A percentile compares a stretch with the other conserved stretches of the same genome.
Conservation (phyloP, 2,329 filamentous ascomycete species). For the Claviceps digitariae region DNA sequence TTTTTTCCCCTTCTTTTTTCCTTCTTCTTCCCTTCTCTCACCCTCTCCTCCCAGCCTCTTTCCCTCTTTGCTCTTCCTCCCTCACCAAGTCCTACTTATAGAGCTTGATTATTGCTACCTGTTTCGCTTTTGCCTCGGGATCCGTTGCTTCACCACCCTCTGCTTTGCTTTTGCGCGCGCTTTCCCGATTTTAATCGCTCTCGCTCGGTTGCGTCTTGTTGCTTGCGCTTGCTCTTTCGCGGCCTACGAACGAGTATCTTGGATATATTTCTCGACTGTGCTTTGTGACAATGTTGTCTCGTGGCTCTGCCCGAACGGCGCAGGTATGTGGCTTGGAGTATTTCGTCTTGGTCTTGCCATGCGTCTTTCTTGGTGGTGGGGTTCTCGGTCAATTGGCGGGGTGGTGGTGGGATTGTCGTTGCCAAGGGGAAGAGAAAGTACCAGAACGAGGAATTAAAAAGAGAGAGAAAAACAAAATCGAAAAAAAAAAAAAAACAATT, state of each 20-base stretch:
- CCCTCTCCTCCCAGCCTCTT: not conserved
- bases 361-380: not conserved
- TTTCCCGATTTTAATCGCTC: too few relatives aligned
- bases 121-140: too few relatives aligned
- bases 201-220: not conserved
- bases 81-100: not conserved
- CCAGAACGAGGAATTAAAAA: not conserved
- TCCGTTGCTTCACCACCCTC: not conserved
- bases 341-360: not conserved
- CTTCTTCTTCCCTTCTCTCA: not conserved
- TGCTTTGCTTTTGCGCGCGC: too few relatives aligned
- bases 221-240: conserved; percentile 3
- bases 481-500: not conserved
- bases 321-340: conserved; percentile 32
- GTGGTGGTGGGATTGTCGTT: not conserved
- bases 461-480: not conserved
- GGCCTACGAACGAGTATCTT: not conserved
- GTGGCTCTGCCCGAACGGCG: conserved; percentile 41
- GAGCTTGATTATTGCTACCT: not conserved
- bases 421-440: not conserved
- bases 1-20: not conserved
- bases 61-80: not conserved
- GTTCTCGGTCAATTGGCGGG: too few relatives aligned
- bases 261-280: not conserved
- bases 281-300: conserved; percentile 40